Percentiles rank a stretch among this genome's conserved stretches.
phyloP scores from a whole-genome alignment of 2,329 filamentous ascomycete genomes.

The Ophiostoma sp. region DNA sequence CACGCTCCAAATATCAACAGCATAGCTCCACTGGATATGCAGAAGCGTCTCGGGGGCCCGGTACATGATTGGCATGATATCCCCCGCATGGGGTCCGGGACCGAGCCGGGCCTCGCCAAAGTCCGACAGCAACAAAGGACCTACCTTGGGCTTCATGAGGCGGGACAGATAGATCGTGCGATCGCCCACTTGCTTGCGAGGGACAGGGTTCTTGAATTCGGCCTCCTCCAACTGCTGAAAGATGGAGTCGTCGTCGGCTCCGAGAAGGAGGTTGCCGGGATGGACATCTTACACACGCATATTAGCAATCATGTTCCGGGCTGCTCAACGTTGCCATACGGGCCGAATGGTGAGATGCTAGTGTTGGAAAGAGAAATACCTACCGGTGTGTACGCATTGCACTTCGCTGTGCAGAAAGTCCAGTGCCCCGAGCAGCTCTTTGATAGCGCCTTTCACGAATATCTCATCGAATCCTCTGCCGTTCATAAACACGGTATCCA shows the following conservation, averaged over 20 bases:
- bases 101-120: constrained; percentile 12
- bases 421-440: neutral
- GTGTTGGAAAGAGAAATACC: neutral
- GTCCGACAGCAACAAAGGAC: constrained; percentile 4
- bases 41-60: neutral
- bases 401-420: neutral
- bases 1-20: constrained; percentile 11
- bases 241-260: neutral
- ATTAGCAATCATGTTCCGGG: neutral
- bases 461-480: neutral
- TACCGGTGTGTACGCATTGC: constrained; percentile 2
- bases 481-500: neutral
- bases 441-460: neutral
- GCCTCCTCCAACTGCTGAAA: neutral
- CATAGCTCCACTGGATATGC: neutral
- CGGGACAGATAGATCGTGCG: neutral
- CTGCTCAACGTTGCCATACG: no score
- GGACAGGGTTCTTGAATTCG: neutral
- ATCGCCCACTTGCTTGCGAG: neutral
- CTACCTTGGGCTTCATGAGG: neutral
- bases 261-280: constrained; percentile 10
- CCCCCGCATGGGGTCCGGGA: neutral
- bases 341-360: no score
- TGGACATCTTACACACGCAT: neutral
- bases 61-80: neutral